Conservation (phyloP, 441 rosid genomes). For the Mallotus japonicus region DNA sequence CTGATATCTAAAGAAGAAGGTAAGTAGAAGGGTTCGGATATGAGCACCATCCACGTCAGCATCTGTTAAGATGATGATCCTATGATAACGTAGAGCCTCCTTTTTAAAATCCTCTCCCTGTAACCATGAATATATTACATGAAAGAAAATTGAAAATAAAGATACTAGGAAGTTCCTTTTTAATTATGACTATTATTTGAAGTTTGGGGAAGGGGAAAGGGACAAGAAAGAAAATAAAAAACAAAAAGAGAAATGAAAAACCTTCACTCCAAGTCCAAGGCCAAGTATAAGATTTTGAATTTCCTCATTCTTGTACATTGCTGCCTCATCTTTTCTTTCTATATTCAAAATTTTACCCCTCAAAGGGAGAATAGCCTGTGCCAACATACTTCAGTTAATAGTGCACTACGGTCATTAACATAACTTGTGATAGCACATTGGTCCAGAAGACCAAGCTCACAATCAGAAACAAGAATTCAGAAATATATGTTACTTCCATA, state of each 20-base stretch:
- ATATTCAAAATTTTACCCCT: constrained; percentile 94
- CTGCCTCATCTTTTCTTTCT: constrained; percentile 94
- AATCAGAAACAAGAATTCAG: not conserved
- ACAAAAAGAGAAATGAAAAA: constrained; percentile 13
- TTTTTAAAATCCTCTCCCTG: constrained; percentile 92
- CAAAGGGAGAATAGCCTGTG: constrained; percentile 93
- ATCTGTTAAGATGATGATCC: constrained; percentile 91
- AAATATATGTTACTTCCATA: not conserved
- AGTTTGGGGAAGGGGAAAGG: not conserved
- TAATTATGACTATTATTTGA: not conserved
- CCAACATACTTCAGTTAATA: constrained; percentile 15
- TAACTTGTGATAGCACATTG: not conserved
- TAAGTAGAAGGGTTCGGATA: constrained; percentile 83
- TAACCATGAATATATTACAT: constrained; percentile 19
- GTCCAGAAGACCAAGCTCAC: not conserved
- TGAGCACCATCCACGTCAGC: constrained; percentile 99
- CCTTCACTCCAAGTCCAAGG: constrained; percentile 96
- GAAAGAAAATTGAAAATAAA: constrained; percentile 1
- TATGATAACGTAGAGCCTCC: constrained; percentile 89
- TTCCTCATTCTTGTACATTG: constrained; percentile 96
- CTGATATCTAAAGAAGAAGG: constrained; percentile 97
- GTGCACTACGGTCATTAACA: not conserved
- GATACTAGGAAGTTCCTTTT: not conserved
- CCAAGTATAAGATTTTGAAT: constrained; percentile 91
- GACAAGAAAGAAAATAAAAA: not conserved